A percentile compares a stretch with the other conserved stretches of the same genome.
These are phyloP conservation scores for Kodamaea sp. DNA, from an alignment of 1,139 yeast species.

Conservation along the genomic window DNA sequence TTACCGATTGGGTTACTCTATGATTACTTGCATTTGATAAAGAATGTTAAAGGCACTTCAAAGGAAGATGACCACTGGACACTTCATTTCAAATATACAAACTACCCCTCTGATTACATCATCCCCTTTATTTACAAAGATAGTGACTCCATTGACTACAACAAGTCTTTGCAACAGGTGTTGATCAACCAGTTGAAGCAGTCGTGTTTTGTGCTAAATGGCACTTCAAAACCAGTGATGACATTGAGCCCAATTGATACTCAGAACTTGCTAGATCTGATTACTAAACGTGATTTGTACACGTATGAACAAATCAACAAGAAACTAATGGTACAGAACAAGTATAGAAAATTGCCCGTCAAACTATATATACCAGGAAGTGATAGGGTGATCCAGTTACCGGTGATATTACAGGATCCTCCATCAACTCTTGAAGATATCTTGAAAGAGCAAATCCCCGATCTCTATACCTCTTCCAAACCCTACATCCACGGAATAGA, in stretches of 20 bases:
- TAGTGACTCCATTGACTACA: conserved; percentile 20
- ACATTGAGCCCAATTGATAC: conserved; percentile 61
- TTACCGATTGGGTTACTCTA: conserved; percentile 70
- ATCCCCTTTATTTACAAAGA: conserved; percentile 40
- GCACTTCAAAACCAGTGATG: conserved; percentile 75
- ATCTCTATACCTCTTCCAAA: conserved; percentile 23
- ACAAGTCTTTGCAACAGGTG: conserved; percentile 39
- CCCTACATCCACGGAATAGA: conserved; percentile 65
- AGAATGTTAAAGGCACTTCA: conserved; percentile 8
- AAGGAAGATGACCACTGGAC: conserved; percentile 38
- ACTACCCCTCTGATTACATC: conserved; percentile 51
- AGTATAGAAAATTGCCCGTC: conserved; percentile 51
- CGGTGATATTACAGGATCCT: conserved; percentile 22
- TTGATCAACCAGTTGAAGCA: conserved; percentile 82
- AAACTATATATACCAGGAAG: conserved; percentile 54
- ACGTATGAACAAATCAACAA: conserved; percentile 19
- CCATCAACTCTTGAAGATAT: conserved; percentile 39
- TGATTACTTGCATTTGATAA: conserved; percentile 43
- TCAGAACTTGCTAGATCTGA: conserved; percentile 52
- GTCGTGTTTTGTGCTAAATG: conserved; percentile 67
- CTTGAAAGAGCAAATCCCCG: conserved; percentile 20
- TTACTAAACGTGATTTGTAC: conserved; percentile 31
- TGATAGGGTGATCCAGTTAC: conserved; percentile 44
- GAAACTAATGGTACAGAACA: conserved; percentile 34
- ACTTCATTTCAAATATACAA: conserved; percentile 39